Evolutionary conservation across 2,329 filamentous ascomycete species (phyloP).

Genomic region (Botrytis aclada): DNA sequence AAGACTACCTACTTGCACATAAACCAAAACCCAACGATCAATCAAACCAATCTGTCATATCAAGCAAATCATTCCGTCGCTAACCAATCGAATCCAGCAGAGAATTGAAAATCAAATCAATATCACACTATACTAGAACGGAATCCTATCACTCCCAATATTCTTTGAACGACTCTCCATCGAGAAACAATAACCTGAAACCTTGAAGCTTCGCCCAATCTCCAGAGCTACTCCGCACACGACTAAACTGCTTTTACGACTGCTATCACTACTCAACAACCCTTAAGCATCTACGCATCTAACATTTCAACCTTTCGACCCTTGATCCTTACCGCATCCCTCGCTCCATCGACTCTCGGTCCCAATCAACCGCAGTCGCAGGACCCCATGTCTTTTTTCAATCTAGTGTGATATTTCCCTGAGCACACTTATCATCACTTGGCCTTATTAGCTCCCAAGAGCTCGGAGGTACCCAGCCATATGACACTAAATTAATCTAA

Average conservation of each 20-base stretch:
- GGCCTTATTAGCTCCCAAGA: not conserved
- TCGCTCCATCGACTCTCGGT: slow-evolving; percentile 12
- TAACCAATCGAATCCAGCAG: not conserved
- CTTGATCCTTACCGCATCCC: slow-evolving; percentile 7
- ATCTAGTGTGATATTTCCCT: not conserved
- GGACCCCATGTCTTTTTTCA: slow-evolving; percentile 1
- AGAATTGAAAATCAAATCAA: not conserved
- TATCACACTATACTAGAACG: not conserved
- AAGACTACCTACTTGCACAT: not conserved
- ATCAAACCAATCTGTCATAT: not conserved
- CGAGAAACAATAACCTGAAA: not conserved
- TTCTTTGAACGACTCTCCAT: not conserved
- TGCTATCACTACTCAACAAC: not conserved
- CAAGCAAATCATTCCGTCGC: not conserved
- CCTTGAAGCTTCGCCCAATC: not conserved
- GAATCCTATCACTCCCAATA: not conserved
- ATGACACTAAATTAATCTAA: not conserved
- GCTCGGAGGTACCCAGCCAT: not conserved
- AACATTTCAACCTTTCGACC: not conserved
- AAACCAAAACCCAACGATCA: not conserved
- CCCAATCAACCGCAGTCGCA: not conserved
- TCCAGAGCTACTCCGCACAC: not conserved
- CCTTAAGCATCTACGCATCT: not conserved
- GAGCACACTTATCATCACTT: not conserved
- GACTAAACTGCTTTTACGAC: not conserved